These are phyloP conservation scores for Aspergillus fumigatiaffinis DNA, from an alignment of 2,329 filamentous ascomycete genomes.

Conservation along the genomic window DNA sequence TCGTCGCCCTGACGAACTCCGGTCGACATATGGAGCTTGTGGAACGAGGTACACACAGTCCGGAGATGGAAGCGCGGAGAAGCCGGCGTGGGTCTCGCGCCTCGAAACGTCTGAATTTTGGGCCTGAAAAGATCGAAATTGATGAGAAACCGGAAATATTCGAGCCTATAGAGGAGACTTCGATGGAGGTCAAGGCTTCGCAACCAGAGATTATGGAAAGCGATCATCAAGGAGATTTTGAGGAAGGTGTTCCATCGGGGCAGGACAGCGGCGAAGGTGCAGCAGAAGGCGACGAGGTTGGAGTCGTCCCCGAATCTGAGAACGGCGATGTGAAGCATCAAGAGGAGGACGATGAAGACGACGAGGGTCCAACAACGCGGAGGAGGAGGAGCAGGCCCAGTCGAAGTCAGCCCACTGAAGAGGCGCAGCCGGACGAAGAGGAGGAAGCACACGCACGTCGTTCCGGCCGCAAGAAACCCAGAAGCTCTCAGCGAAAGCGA, in stretches of 20 bases:
- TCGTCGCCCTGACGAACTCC: conserved; percentile 57
- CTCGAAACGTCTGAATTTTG: conserved; percentile 37
- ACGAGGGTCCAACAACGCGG: conserved; percentile 50
- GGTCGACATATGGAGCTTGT: conserved; percentile 55
- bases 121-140: conserved; percentile 22
- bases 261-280: conserved; percentile 19
- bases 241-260: conserved; percentile 26
- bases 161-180: conserved; percentile 48
- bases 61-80: conserved; percentile 34
- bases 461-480: conserved; percentile 38
- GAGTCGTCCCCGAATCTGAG: conserved; percentile 40
- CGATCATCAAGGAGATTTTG: conserved; percentile 32
- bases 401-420: conserved; percentile 22
- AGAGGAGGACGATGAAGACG: conserved; percentile 52
- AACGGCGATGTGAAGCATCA: conserved; percentile 38
- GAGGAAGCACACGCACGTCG: conserved; percentile 32
- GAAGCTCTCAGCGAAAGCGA: conserved; percentile 43
- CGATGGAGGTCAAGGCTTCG: conserved; percentile 35
- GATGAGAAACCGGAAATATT: conserved; percentile 33
- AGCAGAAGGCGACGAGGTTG: conserved; percentile 32
- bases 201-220: conserved; percentile 43
- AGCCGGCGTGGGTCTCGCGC: conserved; percentile 29
- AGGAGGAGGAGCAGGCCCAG: conserved; percentile 39
- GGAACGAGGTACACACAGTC: conserved; percentile 51
- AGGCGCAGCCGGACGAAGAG: conserved; percentile 28